A percentile compares a stretch with the other conserved stretches of the same genome.
Conservation (phyloP, 164 flowering plant species). For the Pachysandra terminalis region DNA sequence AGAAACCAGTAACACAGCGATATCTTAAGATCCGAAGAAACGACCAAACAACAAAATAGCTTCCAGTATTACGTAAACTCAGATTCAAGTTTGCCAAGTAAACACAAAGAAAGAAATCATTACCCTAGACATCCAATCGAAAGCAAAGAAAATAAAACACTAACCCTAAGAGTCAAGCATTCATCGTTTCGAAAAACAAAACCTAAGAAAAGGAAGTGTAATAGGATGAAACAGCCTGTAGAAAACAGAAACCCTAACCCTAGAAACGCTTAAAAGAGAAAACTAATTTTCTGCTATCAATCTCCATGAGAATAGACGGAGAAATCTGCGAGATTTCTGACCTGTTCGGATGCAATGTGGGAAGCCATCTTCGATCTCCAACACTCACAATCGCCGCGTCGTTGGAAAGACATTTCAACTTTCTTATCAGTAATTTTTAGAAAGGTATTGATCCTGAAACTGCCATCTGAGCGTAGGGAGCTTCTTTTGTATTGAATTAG, state of each 20-base stretch:
- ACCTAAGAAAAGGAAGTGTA: background rate
- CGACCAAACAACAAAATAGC: background rate
- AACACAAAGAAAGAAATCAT: background rate
- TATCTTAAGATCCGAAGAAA: background rate
- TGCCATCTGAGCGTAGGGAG: too few relatives aligned
- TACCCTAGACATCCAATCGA: background rate
- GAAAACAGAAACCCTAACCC: slow-evolving; percentile 7
- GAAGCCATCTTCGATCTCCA: slow-evolving; percentile 4
- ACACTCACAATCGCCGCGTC: background rate
- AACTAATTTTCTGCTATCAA: background rate
- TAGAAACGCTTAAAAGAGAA: slow-evolving; percentile 2
- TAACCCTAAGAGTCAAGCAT: background rate
- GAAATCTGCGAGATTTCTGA: background rate
- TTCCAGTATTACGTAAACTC: background rate
- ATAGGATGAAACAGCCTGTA: background rate
- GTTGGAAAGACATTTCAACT: background rate
- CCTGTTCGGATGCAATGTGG: slow-evolving; percentile 1
- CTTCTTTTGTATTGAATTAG: too few relatives aligned
- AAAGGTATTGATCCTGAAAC: too few relatives aligned
- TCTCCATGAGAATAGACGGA: background rate
- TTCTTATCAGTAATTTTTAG: background rate
- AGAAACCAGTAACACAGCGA: background rate
- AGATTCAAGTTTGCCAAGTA: background rate
- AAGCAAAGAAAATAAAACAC: background rate
- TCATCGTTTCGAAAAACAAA: background rate